Percentiles rank a stretch among this genome's conserved stretches.
Evolutionary conservation across 768 basidiomycete species (phyloP).

Genomic region (Phylloporus arenicola): DNA sequence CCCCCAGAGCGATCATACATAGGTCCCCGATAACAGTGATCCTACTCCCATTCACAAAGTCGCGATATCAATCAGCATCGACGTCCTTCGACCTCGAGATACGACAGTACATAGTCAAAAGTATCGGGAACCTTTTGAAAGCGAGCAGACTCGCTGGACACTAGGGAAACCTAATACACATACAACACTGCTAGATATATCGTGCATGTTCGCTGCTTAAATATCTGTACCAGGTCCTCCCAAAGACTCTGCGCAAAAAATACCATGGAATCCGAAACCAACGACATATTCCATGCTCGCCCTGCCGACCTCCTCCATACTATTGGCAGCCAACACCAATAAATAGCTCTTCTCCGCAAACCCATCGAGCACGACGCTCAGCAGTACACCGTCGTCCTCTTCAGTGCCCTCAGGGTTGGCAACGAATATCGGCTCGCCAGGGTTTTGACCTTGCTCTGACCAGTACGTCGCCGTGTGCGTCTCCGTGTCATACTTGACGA

Average conservation of each 20-base stretch:
- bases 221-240: slow-evolving; percentile 17
- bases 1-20: background rate
- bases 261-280: slow-evolving; percentile 36
- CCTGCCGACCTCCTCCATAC: slow-evolving; percentile 33
- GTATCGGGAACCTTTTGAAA: background rate
- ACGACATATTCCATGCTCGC: slow-evolving; percentile 31
- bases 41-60: too few relatives aligned
- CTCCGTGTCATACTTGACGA: slow-evolving; percentile 34
- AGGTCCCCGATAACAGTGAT: background rate
- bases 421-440: slow-evolving; percentile 37
- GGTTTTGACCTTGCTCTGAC: slow-evolving; percentile 26
- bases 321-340: slow-evolving; percentile 33
- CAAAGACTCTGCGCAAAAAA: slow-evolving; percentile 10
- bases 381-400: slow-evolving; percentile 35
- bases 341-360: slow-evolving; percentile 29
- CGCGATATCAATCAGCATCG: too few relatives aligned
- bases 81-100: too few relatives aligned
- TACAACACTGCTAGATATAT: background rate
- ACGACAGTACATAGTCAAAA: background rate
- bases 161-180: background rate
- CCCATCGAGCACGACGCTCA: slow-evolving; percentile 35
- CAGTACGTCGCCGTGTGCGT: slow-evolving; percentile 22
- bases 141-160: too few relatives aligned
- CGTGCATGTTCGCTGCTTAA: slow-evolving; percentile 2
- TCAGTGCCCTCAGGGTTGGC: slow-evolving; percentile 21